phyloP scores from a whole-genome alignment of 2,329 filamentous ascomycete genomes.

The Scleromitrula shiraiana region DNA sequence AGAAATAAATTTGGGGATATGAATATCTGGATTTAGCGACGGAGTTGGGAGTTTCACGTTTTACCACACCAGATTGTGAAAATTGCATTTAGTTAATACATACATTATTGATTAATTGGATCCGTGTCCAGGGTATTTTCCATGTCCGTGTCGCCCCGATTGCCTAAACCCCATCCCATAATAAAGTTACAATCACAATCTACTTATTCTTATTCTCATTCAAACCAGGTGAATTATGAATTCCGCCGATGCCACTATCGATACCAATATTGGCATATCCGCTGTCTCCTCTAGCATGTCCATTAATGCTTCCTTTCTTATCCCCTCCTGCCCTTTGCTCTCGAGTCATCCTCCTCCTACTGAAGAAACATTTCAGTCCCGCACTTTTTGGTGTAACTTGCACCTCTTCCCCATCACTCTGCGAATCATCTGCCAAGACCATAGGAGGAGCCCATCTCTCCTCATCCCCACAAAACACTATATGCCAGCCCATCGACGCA shows the following conservation, averaged over 20 bases:
- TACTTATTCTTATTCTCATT: too few relatives aligned
- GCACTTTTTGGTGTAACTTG: slow-evolving; percentile 33
- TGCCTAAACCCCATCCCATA: not conserved
- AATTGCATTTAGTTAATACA: not conserved
- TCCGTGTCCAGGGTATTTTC: not conserved
- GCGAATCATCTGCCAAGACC: slow-evolving; percentile 8
- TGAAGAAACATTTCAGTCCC: slow-evolving; percentile 35
- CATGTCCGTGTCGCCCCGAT: not conserved
- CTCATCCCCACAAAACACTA: slow-evolving; percentile 55
- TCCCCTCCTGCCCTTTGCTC: not conserved
- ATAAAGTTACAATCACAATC: too few relatives aligned
- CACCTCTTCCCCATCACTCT: slow-evolving; percentile 38
- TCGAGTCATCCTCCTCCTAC: slow-evolving; percentile 19
- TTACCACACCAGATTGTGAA: not conserved
- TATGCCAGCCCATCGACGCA: slow-evolving; percentile 52
- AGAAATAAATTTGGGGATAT: slow-evolving; percentile 23
- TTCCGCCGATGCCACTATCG: not conserved
- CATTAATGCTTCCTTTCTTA: not conserved
- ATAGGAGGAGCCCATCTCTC: slow-evolving; percentile 39
- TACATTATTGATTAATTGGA: not conserved
- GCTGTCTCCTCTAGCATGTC: slow-evolving; percentile 1
- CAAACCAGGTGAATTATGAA: not conserved
- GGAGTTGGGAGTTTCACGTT: slow-evolving; percentile 1
- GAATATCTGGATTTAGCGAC: slow-evolving; percentile 6
- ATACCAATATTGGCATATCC: not conserved